Conservation (phyloP, 352 stramenopile species). For the Pythium aquatile region DNA sequence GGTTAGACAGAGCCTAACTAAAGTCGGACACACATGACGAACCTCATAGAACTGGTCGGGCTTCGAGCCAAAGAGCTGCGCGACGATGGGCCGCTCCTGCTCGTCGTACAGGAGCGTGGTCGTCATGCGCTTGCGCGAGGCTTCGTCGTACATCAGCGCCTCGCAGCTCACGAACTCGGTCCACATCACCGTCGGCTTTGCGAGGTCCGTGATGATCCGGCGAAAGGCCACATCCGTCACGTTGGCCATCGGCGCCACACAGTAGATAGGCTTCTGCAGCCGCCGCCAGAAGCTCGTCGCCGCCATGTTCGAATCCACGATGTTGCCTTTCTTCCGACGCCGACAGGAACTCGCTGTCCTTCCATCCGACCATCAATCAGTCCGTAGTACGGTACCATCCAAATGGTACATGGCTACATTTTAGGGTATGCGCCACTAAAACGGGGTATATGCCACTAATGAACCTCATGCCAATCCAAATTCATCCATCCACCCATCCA, state of each 20-base stretch:
- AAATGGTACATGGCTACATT: slow-evolving; percentile 12
- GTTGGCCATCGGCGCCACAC: slow-evolving; percentile 84
- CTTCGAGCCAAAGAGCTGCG: slow-evolving; percentile 86
- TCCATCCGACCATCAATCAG: background rate
- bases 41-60: slow-evolving; percentile 85
- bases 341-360: background rate
- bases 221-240: slow-evolving; percentile 79
- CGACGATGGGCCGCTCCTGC: slow-evolving; percentile 71
- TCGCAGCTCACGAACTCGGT: slow-evolving; percentile 88
- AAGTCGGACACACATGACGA: background rate
- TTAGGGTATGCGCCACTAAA: slow-evolving; percentile 8
- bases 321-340: slow-evolving; percentile 19
- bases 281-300: slow-evolving; percentile 57
- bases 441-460: slow-evolving; percentile 14
- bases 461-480: background rate
- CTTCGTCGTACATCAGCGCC: slow-evolving; percentile 60
- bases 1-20: background rate
- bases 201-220: slow-evolving; percentile 67
- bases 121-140: slow-evolving; percentile 72
- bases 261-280: slow-evolving; percentile 69
- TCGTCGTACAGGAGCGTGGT: slow-evolving; percentile 71
- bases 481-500: no score
- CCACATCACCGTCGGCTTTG: slow-evolving; percentile 72
- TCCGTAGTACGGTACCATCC: background rate
- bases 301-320: background rate